These are phyloP conservation scores for Clavaria fumosa DNA, from an alignment of 768 basidiomycete species.

Conservation along the genomic window DNA sequence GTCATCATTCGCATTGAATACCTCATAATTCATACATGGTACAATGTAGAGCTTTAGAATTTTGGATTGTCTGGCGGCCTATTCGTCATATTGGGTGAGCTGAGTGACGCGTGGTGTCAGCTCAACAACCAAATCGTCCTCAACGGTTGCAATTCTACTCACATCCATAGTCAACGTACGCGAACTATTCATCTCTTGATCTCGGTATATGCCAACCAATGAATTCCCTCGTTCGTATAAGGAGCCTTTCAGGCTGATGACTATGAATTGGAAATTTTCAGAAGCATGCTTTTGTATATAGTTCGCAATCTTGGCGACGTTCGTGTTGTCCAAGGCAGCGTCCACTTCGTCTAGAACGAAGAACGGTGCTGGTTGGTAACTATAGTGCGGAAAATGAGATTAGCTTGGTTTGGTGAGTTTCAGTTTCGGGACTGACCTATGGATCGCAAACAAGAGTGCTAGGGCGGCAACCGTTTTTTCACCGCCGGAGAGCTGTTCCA, in stretches of 20 bases:
- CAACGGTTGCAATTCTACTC: slow-evolving; percentile 14
- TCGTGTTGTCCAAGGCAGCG: slow-evolving; percentile 96
- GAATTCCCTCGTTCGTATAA: slow-evolving; percentile 84
- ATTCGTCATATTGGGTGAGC: slow-evolving; percentile 14
- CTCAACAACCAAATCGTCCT: neutral
- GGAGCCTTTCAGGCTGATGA: slow-evolving; percentile 92
- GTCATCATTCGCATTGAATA: neutral
- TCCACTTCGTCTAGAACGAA: slow-evolving; percentile 99
- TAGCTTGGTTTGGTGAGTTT: neutral
- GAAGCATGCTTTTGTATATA: slow-evolving; percentile 83
- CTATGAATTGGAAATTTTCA: slow-evolving; percentile 83
- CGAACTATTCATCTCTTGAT: slow-evolving; percentile 89
- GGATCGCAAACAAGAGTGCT: slow-evolving; percentile 93
- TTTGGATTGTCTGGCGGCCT: too few relatives aligned
- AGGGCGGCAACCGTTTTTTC: slow-evolving; percentile 98
- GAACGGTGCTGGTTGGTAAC: slow-evolving; percentile 93
- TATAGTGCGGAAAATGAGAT: slow-evolving; percentile 15
- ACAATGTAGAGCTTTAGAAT: too few relatives aligned
- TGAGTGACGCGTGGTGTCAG: slow-evolving; percentile 1
- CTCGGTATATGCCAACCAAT: slow-evolving; percentile 86
- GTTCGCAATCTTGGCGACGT: slow-evolving; percentile 88
- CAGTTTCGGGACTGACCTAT: slow-evolving; percentile 45
- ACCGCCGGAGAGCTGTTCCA: slow-evolving; percentile 96
- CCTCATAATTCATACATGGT: too few relatives aligned
- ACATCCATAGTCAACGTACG: slow-evolving; percentile 86